Evolutionary conservation across 2,329 filamentous ascomycete species (phyloP).

Genomic region (Amauroascus verrucosus): DNA sequence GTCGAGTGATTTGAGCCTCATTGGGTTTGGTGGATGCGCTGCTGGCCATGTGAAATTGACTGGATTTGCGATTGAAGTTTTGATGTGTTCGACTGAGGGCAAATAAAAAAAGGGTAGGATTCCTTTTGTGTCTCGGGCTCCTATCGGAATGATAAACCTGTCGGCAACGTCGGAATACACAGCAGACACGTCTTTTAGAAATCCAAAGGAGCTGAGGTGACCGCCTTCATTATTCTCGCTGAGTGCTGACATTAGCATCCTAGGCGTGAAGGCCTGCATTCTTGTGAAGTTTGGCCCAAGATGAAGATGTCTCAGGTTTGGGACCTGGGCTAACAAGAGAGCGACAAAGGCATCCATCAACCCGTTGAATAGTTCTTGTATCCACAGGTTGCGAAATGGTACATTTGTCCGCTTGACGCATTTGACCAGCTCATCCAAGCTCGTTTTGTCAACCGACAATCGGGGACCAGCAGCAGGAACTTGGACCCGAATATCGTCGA

Average conservation of each 20-base stretch:
- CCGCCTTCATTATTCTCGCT: neutral
- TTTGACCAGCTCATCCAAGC: constrained; percentile 3
- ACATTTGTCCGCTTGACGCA: constrained; percentile 2
- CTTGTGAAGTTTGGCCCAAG: constrained; percentile 8
- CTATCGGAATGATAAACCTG: no score
- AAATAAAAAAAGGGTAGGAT: constrained; percentile 20
- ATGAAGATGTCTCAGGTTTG: constrained; percentile 15
- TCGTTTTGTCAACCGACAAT: constrained; percentile 1
- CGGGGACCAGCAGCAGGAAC: no score
- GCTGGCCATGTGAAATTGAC: constrained; percentile 16
- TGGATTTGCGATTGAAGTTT: constrained; percentile 17
- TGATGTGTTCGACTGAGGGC: constrained; percentile 16
- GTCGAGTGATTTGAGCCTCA: constrained; percentile 6
- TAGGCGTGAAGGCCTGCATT: neutral
- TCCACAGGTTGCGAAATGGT: constrained; percentile 13
- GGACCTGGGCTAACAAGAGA: constrained; percentile 17
- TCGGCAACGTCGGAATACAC: constrained; percentile 2
- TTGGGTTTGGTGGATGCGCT: constrained; percentile 7
- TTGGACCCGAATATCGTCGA: no score
- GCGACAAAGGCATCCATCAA: constrained; percentile 17
- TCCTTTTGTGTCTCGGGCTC: constrained; percentile 15
- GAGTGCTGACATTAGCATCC: constrained; percentile 6
- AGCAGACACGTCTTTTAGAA: constrained; percentile 7
- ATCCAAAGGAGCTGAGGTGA: constrained; percentile 3
- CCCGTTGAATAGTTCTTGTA: constrained; percentile 14